Evolutionary conservation across 2,329 filamentous ascomycete species (phyloP).

Genomic region (Trichophyton simii): DNA sequence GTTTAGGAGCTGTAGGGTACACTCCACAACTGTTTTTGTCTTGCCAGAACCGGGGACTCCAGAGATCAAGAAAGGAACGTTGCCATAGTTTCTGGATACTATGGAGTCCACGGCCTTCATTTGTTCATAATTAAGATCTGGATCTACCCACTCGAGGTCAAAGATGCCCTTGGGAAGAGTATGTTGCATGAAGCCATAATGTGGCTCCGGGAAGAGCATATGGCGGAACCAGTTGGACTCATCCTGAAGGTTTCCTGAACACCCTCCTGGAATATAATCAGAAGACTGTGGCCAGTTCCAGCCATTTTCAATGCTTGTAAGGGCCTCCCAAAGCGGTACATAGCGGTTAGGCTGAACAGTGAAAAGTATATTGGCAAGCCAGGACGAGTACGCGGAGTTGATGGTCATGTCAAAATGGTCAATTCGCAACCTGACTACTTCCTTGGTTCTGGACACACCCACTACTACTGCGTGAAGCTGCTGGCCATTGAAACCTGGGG

Average conservation of each 20-base stretch:
- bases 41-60: slow-evolving; percentile 43
- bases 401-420: slow-evolving; percentile 10
- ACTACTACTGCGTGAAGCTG: slow-evolving; percentile 18
- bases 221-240: slow-evolving; percentile 15
- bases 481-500: slow-evolving; percentile 18
- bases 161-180: slow-evolving; percentile 25
- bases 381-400: neutral
- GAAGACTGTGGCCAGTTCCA: slow-evolving; percentile 41
- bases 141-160: slow-evolving; percentile 28
- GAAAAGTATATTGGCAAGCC: slow-evolving; percentile 17
- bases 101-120: slow-evolving; percentile 34
- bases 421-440: slow-evolving; percentile 15
- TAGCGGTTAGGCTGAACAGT: slow-evolving; percentile 13
- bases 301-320: slow-evolving; percentile 18
- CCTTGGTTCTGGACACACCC: slow-evolving; percentile 14
- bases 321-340: slow-evolving; percentile 15
- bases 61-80: slow-evolving; percentile 36
- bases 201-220: slow-evolving; percentile 35
- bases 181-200: slow-evolving; percentile 28
- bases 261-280: slow-evolving; percentile 30
- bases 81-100: slow-evolving; percentile 31
- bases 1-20: slow-evolving; percentile 23
- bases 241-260: slow-evolving; percentile 18
- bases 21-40: slow-evolving; percentile 40
- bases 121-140: slow-evolving; percentile 37